phyloP scores from a whole-genome alignment of 1,284 basidiomycete genomes.

The Calocybe gambosa region DNA sequence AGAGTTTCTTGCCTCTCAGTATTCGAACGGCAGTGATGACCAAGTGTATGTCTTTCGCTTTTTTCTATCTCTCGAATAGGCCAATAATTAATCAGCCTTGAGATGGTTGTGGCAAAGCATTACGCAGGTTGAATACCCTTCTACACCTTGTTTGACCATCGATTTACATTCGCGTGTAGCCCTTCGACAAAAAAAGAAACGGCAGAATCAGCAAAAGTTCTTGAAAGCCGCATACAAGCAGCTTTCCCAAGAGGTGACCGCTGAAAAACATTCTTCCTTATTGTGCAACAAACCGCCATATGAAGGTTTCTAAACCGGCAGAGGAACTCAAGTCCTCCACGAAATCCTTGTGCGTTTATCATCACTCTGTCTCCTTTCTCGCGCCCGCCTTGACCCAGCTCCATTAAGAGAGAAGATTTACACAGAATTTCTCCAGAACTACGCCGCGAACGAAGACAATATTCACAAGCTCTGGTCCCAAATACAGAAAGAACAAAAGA shows the following conservation, averaged over 20 bases:
- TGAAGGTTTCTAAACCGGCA: conserved; percentile 11
- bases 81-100: conserved; percentile 9
- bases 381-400: neutral
- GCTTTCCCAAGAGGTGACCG: conserved; percentile 17
- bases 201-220: conserved; percentile 19
- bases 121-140: conserved; percentile 12
- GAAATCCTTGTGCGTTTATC: conserved; percentile 2
- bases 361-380: neutral
- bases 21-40: conserved; percentile 19
- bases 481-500: conserved; percentile 18
- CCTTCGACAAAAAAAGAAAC: conserved; percentile 17
- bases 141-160: neutral
- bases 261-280: neutral
- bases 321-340: conserved; percentile 14
- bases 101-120: conserved; percentile 15
- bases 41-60: conserved; percentile 12
- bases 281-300: neutral
- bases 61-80: neutral
- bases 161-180: conserved; percentile 7
- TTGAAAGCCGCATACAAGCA: conserved; percentile 18
- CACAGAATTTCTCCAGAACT: conserved; percentile 18
- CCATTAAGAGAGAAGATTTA: conserved; percentile 17
- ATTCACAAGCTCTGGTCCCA: conserved; percentile 21
- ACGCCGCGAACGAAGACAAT: conserved; percentile 20
- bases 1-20: conserved; percentile 16